phyloP scores from a whole-genome alignment of 2,329 filamentous ascomycete genomes.

The Alternaria dauci region DNA sequence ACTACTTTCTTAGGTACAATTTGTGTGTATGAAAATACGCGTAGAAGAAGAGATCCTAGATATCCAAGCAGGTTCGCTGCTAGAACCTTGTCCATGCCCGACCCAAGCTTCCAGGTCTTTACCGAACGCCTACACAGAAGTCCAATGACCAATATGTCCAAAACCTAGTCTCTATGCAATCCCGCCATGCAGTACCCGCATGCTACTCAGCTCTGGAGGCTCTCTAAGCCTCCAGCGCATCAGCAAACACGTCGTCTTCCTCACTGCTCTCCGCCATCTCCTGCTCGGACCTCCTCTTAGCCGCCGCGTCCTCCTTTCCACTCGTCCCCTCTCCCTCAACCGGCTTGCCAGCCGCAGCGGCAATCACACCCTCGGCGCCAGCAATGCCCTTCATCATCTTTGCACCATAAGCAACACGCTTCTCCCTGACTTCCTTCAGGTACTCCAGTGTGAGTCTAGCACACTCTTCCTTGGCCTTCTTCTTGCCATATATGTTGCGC shows the following conservation, averaged over 20 bases:
- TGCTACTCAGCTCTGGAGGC: neutral
- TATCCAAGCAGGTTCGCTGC: neutral
- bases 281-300: neutral
- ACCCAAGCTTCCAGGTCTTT: neutral
- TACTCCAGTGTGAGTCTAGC: constrained; percentile 54
- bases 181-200: no score
- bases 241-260: constrained; percentile 2
- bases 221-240: neutral
- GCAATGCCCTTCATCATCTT: constrained; percentile 26
- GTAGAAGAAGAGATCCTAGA: neutral
- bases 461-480: constrained; percentile 59
- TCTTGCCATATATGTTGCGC: constrained; percentile 56
- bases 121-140: neutral
- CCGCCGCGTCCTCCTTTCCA: neutral
- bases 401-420: constrained; percentile 28
- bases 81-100: neutral
- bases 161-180: neutral
- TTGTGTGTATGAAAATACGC: neutral
- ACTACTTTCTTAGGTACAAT: neutral
- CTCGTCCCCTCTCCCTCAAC: neutral
- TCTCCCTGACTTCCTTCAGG: constrained; percentile 46
- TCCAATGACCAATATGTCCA: neutral
- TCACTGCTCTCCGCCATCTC: neutral
- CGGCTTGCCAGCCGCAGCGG: neutral
- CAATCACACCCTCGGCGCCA: constrained; percentile 5